phyloP scores from a whole-genome alignment of 306 rosid species.

The Styphnolobium japonicum region DNA sequence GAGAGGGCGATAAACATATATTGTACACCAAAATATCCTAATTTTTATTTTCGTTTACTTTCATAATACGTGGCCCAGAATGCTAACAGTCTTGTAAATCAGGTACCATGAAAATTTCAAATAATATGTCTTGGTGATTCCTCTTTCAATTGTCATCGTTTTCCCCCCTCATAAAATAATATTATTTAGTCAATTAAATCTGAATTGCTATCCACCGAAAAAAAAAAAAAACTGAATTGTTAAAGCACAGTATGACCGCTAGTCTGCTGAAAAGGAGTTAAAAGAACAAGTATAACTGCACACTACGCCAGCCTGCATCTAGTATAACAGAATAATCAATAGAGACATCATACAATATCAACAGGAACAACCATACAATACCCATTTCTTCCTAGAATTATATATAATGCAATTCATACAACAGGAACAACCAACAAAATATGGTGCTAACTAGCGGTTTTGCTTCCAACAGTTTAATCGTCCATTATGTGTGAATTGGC shows the following conservation, averaged over 20 bases:
- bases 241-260: neutral
- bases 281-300: neutral
- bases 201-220: neutral
- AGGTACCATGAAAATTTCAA: neutral
- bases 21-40: neutral
- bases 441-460: neutral
- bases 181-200: neutral
- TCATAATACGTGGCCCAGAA: neutral
- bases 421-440: neutral
- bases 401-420: neutral
- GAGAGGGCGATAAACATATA: neutral
- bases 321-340: neutral
- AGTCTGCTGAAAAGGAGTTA: neutral
- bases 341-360: too few species aligned
- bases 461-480: neutral
- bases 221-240: neutral
- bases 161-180: neutral
- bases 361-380: too few species aligned
- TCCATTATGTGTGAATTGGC: neutral
- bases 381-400: neutral
- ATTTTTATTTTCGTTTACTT: neutral
- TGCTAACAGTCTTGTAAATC: neutral
- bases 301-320: neutral
- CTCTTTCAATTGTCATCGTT: neutral
- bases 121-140: neutral